Conservation (phyloP, 345 rosid genomes). For the Eucalyptus caleyi region DNA sequence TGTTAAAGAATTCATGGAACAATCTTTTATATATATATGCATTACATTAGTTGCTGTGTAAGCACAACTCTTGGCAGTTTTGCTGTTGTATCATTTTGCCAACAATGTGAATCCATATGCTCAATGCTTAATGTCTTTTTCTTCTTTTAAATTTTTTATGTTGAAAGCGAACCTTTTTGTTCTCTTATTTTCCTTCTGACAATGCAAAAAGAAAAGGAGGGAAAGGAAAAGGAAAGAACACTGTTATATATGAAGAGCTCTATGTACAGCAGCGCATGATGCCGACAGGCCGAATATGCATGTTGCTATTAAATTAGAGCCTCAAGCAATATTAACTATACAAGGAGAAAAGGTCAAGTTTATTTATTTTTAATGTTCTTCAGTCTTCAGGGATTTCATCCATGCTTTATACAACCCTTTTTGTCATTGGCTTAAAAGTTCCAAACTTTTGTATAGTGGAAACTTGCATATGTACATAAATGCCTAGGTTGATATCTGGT, state of each 20-base stretch:
- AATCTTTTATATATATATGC: not conserved
- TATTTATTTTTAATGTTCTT: not conserved
- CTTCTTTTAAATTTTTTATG: not conserved
- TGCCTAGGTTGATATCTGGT: not conserved
- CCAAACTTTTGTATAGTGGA: not conserved
- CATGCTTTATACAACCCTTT: not conserved
- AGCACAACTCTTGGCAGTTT: not conserved
- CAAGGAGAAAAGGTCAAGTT: not conserved
- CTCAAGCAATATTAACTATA: not conserved
- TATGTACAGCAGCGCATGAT: not conserved
- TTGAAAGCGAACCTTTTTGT: not conserved
- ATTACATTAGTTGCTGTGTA: not conserved
- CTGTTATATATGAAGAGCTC: not conserved
- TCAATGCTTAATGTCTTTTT: not conserved
- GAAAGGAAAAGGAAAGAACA: not conserved
- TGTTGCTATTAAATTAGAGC: not conserved
- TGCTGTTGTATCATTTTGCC: not conserved
- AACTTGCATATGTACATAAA: not conserved
- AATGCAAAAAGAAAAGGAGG: not conserved
- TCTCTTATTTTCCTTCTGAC: not conserved
- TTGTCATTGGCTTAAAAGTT: not conserved
- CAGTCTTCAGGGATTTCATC: not conserved
- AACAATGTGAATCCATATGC: not conserved
- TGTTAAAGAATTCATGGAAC: not conserved
- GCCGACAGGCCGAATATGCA: not conserved